Evolutionary conservation across 2,329 filamentous ascomycete species (phyloP), one percentile per base, ranked within the genome.

Genomic region (Hypoxylon sp.): DNA sequence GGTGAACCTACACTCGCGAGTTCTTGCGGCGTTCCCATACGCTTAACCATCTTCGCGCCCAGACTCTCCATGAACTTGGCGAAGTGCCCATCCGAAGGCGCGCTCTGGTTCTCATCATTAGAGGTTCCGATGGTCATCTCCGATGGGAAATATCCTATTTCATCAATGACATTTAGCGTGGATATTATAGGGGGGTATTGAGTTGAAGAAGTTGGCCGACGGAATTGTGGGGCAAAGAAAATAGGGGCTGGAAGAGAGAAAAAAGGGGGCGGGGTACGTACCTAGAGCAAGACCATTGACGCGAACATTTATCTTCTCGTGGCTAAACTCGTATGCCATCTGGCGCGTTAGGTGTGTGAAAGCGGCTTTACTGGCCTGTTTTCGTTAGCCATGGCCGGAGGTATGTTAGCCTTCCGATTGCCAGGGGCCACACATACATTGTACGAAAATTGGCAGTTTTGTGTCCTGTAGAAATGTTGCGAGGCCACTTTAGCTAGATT

Each of bases 241-340:
- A 44, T 44, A 17, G 46, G 46, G 19, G 19, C 14, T 17, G 8
- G 3, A 14, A 14, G 29, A 37, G 17, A 17, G 33, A 31, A 22
- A 54, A 9, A 50, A 14, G 3, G 44, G 29, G 13, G 19, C 1
- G 42, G 26, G 35, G 42, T 19, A 47, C 67, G 35, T 59, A 77
- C 76, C 76, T 2, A 73, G 17, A 10, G 75, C 75, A 11, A 77
- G 37, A 4, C 65, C 73, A 19, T 78, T 77, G n/a, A 77, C 75
- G 13, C 75, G 75, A 24, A 78, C 54, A n/a, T 70, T 70, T 24
- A 78, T 74, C 0, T 72, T 73, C 46, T 77, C 73, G 31, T 77
- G 72, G 47, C 71, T 72, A 26, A 77, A 48, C 26, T 78, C 75
- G 13, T 59, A 67, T 11, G 75, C 75, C 69, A 78, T 64, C 62